phyloP scores from a whole-genome alignment of 1,284 basidiomycete genomes.

The Puccinia triticina region DNA sequence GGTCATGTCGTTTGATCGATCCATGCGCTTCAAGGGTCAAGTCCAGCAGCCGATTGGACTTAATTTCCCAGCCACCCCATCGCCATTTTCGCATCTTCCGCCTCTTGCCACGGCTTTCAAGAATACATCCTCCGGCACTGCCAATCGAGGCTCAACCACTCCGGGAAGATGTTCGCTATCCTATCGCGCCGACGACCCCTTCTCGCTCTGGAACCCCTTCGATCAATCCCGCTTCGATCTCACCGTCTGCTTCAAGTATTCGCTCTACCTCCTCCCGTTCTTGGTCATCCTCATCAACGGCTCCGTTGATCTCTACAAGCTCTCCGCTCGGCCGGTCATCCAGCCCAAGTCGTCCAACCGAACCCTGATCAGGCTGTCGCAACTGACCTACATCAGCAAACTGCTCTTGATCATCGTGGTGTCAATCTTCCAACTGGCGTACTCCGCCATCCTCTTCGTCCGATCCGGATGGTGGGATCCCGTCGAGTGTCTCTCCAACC shows the following conservation, averaged over 20 bases:
- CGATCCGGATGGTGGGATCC: conserved; percentile 16
- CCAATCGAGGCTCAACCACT: background rate
- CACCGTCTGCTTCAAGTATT: conserved; percentile 33
- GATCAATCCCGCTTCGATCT: conserved; percentile 25
- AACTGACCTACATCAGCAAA: conserved; percentile 18
- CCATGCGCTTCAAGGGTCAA: background rate
- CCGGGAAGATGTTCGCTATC: conserved; percentile 11
- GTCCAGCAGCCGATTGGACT: conserved; percentile 4
- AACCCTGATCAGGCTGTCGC: conserved; percentile 4
- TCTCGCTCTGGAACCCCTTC: conserved; percentile 42
- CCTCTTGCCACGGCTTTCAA: background rate
- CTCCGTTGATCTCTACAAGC: conserved; percentile 29
- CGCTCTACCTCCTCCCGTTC: conserved; percentile 34
- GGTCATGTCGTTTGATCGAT: too few species aligned
- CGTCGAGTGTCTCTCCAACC: conserved; percentile 8
- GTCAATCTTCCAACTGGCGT: background rate
- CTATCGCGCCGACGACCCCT: background rate
- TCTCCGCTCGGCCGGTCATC: background rate
- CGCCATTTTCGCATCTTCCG: background rate
- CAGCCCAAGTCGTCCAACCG: background rate
- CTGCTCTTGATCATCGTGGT: background rate
- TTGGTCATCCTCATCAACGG: conserved; percentile 7
- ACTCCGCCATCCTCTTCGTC: conserved; percentile 11
- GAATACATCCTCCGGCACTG: background rate
- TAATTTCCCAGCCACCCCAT: background rate